phyloP scores from a whole-genome alignment of 352 stramenopile species.

The Phytophthora uliginosa region DNA sequence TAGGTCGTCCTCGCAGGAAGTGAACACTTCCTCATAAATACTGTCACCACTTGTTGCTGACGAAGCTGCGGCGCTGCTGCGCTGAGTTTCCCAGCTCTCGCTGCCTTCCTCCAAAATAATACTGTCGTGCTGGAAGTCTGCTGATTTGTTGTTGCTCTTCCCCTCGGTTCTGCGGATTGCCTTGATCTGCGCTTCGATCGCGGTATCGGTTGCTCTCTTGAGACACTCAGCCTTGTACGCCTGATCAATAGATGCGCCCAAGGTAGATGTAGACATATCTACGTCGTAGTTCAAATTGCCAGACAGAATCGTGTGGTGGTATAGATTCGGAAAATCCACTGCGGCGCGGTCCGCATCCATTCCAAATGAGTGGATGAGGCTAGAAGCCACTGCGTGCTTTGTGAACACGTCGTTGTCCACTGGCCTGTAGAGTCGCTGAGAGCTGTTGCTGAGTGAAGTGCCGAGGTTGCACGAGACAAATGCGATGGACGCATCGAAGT shows the following conservation, averaged over 20 bases:
- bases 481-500: slow-evolving; percentile 88
- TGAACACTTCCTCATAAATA: slow-evolving; percentile 68
- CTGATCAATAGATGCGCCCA: slow-evolving; percentile 67
- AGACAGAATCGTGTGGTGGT: slow-evolving; percentile 86
- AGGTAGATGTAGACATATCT: slow-evolving; percentile 46
- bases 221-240: slow-evolving; percentile 82
- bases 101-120: slow-evolving; percentile 17
- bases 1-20: slow-evolving; percentile 57
- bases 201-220: slow-evolving; percentile 61
- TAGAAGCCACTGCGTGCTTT: slow-evolving; percentile 70
- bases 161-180: slow-evolving; percentile 30
- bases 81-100: slow-evolving; percentile 25
- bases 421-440: slow-evolving; percentile 39
- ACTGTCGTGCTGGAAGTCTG: slow-evolving; percentile 20
- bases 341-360: slow-evolving; percentile 81
- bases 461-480: slow-evolving; percentile 87
- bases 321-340: slow-evolving; percentile 87
- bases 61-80: slow-evolving; percentile 31
- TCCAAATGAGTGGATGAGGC: slow-evolving; percentile 82
- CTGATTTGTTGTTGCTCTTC: slow-evolving; percentile 12
- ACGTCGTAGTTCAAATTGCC: slow-evolving; percentile 88
- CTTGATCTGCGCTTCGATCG: slow-evolving; percentile 73
- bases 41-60: slow-evolving; percentile 33
- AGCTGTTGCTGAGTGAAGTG: slow-evolving; percentile 40
- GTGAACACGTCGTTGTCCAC: slow-evolving; percentile 41